These are phyloP conservation scores for Abrus precatorius DNA, from an alignment of 306 rosid species.

Conservation along the genomic window DNA sequence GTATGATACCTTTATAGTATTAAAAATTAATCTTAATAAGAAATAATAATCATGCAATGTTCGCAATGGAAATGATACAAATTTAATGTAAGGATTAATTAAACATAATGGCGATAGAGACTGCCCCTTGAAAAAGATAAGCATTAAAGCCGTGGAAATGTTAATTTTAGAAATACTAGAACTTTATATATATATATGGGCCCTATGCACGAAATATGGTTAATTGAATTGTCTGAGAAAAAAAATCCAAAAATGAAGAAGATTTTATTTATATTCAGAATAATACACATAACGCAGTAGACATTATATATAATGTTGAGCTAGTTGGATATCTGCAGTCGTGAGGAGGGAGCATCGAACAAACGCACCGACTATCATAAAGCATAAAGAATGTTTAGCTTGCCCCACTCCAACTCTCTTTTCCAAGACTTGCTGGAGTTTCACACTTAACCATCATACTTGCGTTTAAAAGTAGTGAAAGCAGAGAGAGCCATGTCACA, in stretches of 20 bases:
- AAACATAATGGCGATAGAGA: neutral
- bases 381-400: conserved; percentile 46
- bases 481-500: conserved; percentile 58
- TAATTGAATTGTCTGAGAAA: neutral
- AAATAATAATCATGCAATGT: neutral
- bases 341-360: conserved; percentile 42
- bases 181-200: neutral
- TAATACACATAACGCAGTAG: neutral
- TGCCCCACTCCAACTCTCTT: conserved; percentile 63
- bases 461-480: conserved; percentile 66
- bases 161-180: neutral
- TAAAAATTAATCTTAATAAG: neutral
- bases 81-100: neutral
- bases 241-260: neutral
- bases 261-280: conserved; percentile 26
- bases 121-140: neutral
- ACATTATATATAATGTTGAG: too few relatives aligned
- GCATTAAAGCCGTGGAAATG: neutral
- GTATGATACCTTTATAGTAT: conserved; percentile 1
- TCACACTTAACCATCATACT: conserved; percentile 60
- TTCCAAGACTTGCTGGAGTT: conserved; percentile 42
- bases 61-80: neutral
- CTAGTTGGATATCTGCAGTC: neutral
- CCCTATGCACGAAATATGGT: neutral
- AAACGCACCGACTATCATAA: conserved; percentile 63